These are phyloP conservation scores for Didymella lethalis DNA, from an alignment of 2,329 filamentous ascomycete genomes.

Conservation along the genomic window DNA sequence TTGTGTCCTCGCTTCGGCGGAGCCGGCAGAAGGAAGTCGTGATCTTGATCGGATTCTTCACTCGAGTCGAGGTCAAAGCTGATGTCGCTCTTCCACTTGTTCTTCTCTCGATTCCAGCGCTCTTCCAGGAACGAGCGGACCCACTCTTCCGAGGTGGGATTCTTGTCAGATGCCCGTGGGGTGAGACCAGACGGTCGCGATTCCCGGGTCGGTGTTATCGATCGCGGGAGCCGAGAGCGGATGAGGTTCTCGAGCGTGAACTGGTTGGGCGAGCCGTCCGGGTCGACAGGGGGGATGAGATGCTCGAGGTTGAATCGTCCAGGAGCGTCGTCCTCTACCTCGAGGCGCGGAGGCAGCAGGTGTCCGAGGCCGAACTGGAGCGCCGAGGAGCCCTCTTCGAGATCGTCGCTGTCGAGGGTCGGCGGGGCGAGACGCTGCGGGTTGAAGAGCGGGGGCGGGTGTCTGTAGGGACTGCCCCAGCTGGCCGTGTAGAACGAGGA, in stretches of 20 bases:
- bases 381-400: conserved; percentile 48
- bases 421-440: conserved; percentile 39
- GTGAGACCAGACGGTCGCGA: conserved; percentile 33
- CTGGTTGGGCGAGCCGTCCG: conserved; percentile 45
- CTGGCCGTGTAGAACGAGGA: conserved; percentile 74
- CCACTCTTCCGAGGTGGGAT: conserved; percentile 78
- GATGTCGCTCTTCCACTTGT: conserved; percentile 82
- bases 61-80: conserved; percentile 74
- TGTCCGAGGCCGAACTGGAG: conserved; percentile 52
- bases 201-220: conserved; percentile 39
- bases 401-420: conserved; percentile 49
- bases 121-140: conserved; percentile 83
- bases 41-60: conserved; percentile 32
- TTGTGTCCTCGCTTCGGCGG: conserved; percentile 51
- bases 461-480: conserved; percentile 91
- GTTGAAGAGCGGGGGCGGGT: conserved; percentile 60
- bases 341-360: conserved; percentile 47
- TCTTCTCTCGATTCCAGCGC: conserved; percentile 72
- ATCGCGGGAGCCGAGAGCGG: conserved; percentile 45
- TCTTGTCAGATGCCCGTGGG: conserved; percentile 36
- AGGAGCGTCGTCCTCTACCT: conserved; percentile 43
- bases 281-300: conserved; percentile 46
- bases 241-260: conserved; percentile 52
- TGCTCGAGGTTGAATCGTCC: conserved; percentile 51
- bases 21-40: conserved; percentile 30